Evolutionary conservation across 2,329 filamentous ascomycete species (phyloP), one percentile per base, ranked within the genome.

Genomic region (Cordyceps fumosorosea): DNA sequence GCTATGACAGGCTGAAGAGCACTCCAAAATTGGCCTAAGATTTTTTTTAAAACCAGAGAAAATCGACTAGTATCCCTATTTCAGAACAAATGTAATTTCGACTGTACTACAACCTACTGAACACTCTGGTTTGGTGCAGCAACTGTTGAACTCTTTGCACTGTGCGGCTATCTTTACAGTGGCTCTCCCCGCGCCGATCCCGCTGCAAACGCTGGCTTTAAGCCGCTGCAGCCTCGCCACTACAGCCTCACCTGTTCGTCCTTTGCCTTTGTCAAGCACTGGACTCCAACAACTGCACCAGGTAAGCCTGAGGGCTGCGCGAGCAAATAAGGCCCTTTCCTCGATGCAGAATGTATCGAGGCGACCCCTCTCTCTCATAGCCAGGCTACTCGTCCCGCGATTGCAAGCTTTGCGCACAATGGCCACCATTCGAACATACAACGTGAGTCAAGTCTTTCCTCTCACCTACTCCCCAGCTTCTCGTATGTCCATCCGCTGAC

Each of bases 301-400:
- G n/a, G 18, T 34, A 42, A 29, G 34, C 47, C 47, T 29, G 47
- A 22, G 50, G 40, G 51, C n/a, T 34, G 51, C 29, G 11, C 59
- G 4, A 50, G 42, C 59, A 58, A 10, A 4, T 7, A 44, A 16
- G 7, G 20, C 26, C 53, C 51, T 47, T 47, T 18, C 32, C 12
- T 70, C 69, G 65, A 74, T 75, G 73, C 73, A 66, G 68, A 64
- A 73, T 74, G 72, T 67, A 58, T 67, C 66, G 44, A 67, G 69
- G 66, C 68, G 72, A 65, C 63, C 68, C 45, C 26, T 67, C 26
- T 64, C 65, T 65, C 61, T 68, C 66, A 22, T 68, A 65, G 60
- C 64, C 52, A 62, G 65, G 63, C 45, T 65, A 62, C 65, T 54
- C n/a, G 44, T 24, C 22, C 37, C 52, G 32, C 45, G 26, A 51